Evolutionary conservation across 352 stramenopile genomes (phyloP), one percentile per base, ranked within the genome.

Genomic region (Phytophthora sp.): DNA sequence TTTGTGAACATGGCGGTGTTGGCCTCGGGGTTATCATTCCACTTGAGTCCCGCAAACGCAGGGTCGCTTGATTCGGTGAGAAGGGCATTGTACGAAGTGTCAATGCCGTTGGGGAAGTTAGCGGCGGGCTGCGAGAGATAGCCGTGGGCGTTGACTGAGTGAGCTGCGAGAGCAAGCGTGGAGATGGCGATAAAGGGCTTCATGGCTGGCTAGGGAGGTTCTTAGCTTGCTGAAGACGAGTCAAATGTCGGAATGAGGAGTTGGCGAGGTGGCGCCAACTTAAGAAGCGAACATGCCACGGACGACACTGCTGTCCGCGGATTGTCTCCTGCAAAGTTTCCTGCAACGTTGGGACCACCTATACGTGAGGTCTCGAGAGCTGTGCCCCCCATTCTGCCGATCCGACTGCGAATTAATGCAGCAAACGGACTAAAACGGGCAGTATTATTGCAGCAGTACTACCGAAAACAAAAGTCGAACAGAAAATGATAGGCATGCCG

Each of bases 121-220:
- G 55, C 68, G 5, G 55, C 48, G 8, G 72, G 72, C 3, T 70
- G 62, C 27, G 72, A 74, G 21, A 83, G 59, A 51, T 83, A 83
- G 4, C 74, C 74, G 45, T 79, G 74, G 2, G 68, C 74, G n/a
- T 26, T 54, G 41, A 62, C 62, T 12, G 73, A 53, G 23, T 54
- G 52, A 5, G 46, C 53, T 24, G 74, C 18, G 26, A 74, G 39
- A 12, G 62, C 54, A 51, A 69, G 41, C 28, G 66, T 44, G 31
- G 50, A 55, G 55, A 50, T 43, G 37, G 59, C 56, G 39, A 77
- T 23, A 48, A 73, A 32, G 42, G 66, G 11, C 41, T 70, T 70
- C 62, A 70, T 70, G 21, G 39, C 46, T 55, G 46, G 37, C 12
- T 12, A 28, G 17, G 38, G 32, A 28, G 20, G 34, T 37, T 18